These are phyloP conservation scores for Termitomyces sp. DNA, from an alignment of 768 basidiomycete species.

Conservation along the genomic window DNA sequence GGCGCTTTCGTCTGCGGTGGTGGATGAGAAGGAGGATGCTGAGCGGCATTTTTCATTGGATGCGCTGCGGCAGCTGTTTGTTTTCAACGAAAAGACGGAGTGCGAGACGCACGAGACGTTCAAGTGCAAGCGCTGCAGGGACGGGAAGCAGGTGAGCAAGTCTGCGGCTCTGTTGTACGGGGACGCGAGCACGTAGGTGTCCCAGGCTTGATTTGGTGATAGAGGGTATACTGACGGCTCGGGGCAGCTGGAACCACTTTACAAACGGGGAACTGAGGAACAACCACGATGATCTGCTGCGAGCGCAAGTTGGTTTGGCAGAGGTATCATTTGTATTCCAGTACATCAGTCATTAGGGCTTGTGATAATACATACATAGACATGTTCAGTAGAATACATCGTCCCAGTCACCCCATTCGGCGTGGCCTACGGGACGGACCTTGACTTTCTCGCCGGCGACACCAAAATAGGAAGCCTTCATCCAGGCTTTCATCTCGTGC, in stretches of 20 bases:
- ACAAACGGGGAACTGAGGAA: slow-evolving; percentile 81
- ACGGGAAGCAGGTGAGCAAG: slow-evolving; percentile 81
- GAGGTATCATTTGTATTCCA: no score
- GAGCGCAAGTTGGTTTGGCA: slow-evolving; percentile 43
- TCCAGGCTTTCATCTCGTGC: slow-evolving; percentile 78
- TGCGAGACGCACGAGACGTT: slow-evolving; percentile 98
- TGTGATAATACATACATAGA: not conserved
- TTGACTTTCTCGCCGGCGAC: slow-evolving; percentile 69
- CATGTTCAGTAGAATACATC: slow-evolving; percentile 44
- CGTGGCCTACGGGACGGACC: slow-evolving; percentile 51
- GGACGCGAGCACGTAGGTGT: slow-evolving; percentile 91
- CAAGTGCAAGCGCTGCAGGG: slow-evolving; percentile 89
- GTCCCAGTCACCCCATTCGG: slow-evolving; percentile 74
- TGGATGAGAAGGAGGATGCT: slow-evolving; percentile 93
- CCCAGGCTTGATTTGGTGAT: not conserved
- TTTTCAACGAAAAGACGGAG: slow-evolving; percentile 78
- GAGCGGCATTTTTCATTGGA: slow-evolving; percentile 94
- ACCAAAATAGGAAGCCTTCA: slow-evolving; percentile 79
- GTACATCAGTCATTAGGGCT: slow-evolving; percentile 52
- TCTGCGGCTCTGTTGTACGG: slow-evolving; percentile 87
- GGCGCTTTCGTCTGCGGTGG: slow-evolving; percentile 94
- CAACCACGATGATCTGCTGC: slow-evolving; percentile 92
- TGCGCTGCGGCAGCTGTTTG: slow-evolving; percentile 83
- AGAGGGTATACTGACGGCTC: not conserved
- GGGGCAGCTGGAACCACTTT: slow-evolving; percentile 91